phyloP scores from a whole-genome alignment of 192 early-diverging fungal species.

The Jimgerdemannia flammicorona region DNA sequence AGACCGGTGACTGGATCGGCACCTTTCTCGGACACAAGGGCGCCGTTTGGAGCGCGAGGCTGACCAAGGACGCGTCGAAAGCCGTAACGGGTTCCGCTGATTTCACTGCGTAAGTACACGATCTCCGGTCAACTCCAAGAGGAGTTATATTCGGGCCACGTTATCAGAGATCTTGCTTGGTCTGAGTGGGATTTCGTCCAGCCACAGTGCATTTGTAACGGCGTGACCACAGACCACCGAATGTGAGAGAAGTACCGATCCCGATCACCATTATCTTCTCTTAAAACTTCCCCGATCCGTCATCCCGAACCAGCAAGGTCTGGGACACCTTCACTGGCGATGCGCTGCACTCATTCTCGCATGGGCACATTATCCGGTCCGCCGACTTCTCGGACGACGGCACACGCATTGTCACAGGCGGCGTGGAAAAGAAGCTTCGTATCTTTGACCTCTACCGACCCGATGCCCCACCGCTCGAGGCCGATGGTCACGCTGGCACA shows the following conservation, averaged over 20 bases:
- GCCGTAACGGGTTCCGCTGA: slow-evolving; percentile 93
- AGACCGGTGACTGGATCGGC: slow-evolving; percentile 92
- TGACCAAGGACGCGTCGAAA: slow-evolving; percentile 69
- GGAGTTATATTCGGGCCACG: not conserved
- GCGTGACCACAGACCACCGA: not conserved
- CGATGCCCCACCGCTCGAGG: slow-evolving; percentile 35
- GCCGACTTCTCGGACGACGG: slow-evolving; percentile 78
- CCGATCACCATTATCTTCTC: too few species aligned
- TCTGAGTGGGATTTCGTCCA: not conserved
- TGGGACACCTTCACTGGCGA: slow-evolving; percentile 85
- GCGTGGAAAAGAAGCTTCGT: slow-evolving; percentile 77
- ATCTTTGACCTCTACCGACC: slow-evolving; percentile 72
- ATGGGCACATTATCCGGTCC: slow-evolving; percentile 80
- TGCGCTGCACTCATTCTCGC: slow-evolving; percentile 63
- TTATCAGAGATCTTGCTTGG: not conserved
- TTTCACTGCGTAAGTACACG: slow-evolving; percentile 70
- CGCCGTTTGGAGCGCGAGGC: slow-evolving; percentile 84
- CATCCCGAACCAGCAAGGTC: slow-evolving; percentile 49
- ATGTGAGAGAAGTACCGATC: not conserved
- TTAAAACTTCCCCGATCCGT: too few species aligned
- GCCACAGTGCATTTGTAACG: not conserved
- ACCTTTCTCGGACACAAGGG: slow-evolving; percentile 91
- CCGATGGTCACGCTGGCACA: slow-evolving; percentile 50
- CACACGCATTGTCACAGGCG: slow-evolving; percentile 72
- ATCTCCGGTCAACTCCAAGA: not conserved